These are phyloP conservation scores for Pisolithus thermaeus DNA, from an alignment of 1,284 basidiomycete species.

Conservation along the genomic window DNA sequence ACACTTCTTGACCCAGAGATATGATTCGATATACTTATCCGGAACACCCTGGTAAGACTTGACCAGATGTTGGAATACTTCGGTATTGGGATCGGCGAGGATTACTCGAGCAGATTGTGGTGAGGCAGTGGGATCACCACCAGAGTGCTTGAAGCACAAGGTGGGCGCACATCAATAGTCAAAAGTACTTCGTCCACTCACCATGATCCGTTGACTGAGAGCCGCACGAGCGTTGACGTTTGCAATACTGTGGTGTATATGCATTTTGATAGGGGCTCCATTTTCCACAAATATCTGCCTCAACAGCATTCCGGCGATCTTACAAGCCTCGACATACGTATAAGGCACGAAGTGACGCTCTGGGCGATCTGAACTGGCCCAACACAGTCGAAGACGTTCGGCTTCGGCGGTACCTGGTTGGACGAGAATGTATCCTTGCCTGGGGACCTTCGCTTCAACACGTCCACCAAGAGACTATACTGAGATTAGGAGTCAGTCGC, in stretches of 20 bases:
- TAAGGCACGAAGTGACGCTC: conserved; percentile 72
- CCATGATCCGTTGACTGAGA: conserved; percentile 62
- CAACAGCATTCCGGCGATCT: conserved; percentile 60
- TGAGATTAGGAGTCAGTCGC: conserved; percentile 8
- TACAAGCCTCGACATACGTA: conserved; percentile 74
- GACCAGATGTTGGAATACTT: conserved; percentile 63
- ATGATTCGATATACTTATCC: conserved; percentile 70
- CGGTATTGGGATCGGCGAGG: conserved; percentile 69
- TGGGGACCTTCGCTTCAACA: conserved; percentile 70
- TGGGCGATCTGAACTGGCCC: conserved; percentile 59
- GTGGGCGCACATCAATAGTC: background rate
- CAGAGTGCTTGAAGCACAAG: conserved; percentile 52
- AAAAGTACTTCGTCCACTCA: conserved; percentile 28
- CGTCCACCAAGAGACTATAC: conserved; percentile 61
- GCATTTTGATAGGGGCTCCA: conserved; percentile 59
- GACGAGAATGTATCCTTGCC: conserved; percentile 67
- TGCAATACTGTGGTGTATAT: conserved; percentile 71
- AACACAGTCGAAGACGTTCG: conserved; percentile 63
- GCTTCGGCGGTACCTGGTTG: conserved; percentile 62
- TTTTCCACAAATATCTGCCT: conserved; percentile 69
- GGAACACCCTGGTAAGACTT: conserved; percentile 60
- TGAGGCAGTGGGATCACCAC: conserved; percentile 64
- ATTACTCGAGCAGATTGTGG: conserved; percentile 64
- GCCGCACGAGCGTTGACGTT: conserved; percentile 63
- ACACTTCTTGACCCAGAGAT: conserved; percentile 76